Evolutionary conservation across 495 filamentous ascomycete genomes (phyloP), one percentile per base, ranked within the genome.

Genomic region (Ascobolus immersus): DNA sequence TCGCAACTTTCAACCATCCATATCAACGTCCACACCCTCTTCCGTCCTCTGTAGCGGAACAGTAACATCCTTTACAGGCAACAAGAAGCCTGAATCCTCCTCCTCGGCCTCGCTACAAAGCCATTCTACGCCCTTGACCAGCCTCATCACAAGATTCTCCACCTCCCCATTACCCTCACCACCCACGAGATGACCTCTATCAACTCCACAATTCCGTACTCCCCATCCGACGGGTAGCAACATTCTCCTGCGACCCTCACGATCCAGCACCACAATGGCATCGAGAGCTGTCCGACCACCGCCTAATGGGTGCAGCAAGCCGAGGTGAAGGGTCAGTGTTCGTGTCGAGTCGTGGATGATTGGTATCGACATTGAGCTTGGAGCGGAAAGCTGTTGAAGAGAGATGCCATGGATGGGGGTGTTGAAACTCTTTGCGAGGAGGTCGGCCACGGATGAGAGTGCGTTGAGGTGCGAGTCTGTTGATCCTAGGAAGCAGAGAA

Each of bases 211-310:
- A 34, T 54, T 49, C 8, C 46, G 36, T n/a, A 48, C 48, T 0
- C 55, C 55, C 55, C 55, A 58, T 0, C 54, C 52, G 26, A 59
- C 51, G 1, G 55, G 55, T 20, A 59, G 32, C 15, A 56, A 43
- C 47, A 58, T 38, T 17, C 55, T 44, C 12, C 50, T 32, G 9
- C 52, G 34, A 0, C 45, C 43, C 12, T 39, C 41, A 9, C 37
- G 23, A 37, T 59, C 55, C 10, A 59, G 35, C 9, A 58, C 47
- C 11, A 58, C 55, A 15, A 59, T 42, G 15, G 55, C 55, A 28
- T 59, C 55, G 2, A 59, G 39, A 12, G 52, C 49, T 20, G 37
- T 32, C 14, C 51, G 45, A 1, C 55, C 55, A 19, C 55, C 55
- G 17, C 55, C 55, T 17, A 58, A 43, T 3, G 55, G 55, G 32